These are phyloP conservation scores for Diplodia scrobiculata DNA, from an alignment of 2,329 filamentous ascomycete species.

Conservation along the genomic window DNA sequence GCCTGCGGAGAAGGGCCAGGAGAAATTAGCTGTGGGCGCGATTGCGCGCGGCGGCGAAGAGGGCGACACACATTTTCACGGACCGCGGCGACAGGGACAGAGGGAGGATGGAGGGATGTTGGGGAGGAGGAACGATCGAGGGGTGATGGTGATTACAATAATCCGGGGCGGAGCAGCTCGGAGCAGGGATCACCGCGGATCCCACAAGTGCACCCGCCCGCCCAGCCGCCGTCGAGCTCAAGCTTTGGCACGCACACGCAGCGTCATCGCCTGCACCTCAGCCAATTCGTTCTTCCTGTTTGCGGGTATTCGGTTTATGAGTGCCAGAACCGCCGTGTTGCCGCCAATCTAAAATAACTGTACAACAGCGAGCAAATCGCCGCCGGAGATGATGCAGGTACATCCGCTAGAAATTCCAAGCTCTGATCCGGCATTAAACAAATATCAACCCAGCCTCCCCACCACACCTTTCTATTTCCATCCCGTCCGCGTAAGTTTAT, in stretches of 20 bases:
- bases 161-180: conserved; percentile 21
- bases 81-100: neutral
- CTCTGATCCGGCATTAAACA: conserved; percentile 21
- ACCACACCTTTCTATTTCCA: conserved; percentile 4
- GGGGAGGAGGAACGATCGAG: conserved; percentile 20
- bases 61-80: conserved; percentile 27
- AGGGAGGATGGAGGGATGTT: neutral
- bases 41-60: conserved; percentile 5
- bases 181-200: conserved; percentile 27
- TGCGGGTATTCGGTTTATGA: conserved; percentile 25
- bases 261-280: neutral
- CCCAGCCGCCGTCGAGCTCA: neutral
- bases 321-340: conserved; percentile 26
- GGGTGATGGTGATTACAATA: conserved; percentile 28
- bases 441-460: conserved; percentile 1
- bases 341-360: conserved; percentile 29
- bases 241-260: neutral
- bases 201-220: conserved; percentile 16
- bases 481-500: conserved; percentile 52
- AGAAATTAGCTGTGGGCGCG: conserved; percentile 18
- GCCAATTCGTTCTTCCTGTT: conserved; percentile 5
- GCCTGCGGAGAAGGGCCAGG: conserved; percentile 60
- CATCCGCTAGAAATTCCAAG: conserved; percentile 26
- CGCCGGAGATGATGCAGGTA: conserved; percentile 27
- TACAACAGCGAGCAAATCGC: conserved; percentile 27